phyloP scores from a whole-genome alignment of 2,329 filamentous ascomycete species.

The Paramyrothecium sp. region DNA sequence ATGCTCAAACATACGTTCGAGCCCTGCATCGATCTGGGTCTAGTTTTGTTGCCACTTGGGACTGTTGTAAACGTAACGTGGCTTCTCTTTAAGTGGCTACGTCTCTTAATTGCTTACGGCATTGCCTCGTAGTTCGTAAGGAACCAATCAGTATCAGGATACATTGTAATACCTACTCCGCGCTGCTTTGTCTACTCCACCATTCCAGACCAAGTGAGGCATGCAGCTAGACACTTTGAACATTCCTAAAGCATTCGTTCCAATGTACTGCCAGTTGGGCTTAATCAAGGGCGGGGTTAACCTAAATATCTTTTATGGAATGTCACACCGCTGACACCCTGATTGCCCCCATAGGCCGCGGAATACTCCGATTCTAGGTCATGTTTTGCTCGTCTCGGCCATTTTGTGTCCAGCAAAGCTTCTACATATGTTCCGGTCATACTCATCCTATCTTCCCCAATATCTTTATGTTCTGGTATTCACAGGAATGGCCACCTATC shows the following conservation, averaged over 20 bases:
- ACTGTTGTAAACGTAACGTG: background rate
- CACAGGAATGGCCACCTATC: no score
- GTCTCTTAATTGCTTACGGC: background rate
- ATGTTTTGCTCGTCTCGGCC: background rate
- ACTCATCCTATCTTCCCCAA: background rate
- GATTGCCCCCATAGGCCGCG: background rate
- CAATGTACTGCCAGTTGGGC: background rate
- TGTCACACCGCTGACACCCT: background rate
- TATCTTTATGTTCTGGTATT: background rate
- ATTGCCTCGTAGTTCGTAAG: background rate
- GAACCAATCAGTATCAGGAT: background rate
- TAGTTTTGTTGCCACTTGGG: background rate
- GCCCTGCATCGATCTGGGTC: background rate
- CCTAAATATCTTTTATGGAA: background rate
- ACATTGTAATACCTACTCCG: background rate
- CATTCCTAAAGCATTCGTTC: background rate
- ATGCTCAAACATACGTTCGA: background rate
- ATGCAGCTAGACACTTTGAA: background rate
- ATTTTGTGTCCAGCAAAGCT: background rate
- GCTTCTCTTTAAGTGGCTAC: background rate
- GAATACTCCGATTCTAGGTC: background rate
- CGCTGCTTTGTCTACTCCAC: background rate
- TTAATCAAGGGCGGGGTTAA: background rate
- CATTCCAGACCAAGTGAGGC: background rate
- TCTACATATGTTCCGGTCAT: background rate